phyloP scores from a whole-genome alignment of 495 filamentous ascomycete species.

The Penicillium soppii region DNA sequence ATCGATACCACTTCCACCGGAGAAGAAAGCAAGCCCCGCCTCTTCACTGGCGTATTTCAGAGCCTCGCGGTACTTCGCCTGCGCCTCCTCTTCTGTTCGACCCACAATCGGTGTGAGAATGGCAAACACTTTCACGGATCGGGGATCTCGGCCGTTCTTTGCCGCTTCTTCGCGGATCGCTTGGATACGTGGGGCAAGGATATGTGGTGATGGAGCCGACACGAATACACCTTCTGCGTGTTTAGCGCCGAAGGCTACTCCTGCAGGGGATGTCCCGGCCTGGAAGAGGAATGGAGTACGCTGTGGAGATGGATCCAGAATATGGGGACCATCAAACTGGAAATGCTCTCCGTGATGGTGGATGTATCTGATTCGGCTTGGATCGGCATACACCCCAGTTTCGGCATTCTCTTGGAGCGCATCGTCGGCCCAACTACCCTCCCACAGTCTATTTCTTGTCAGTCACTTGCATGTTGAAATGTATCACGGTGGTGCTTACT shows the following conservation, averaged over 20 bases:
- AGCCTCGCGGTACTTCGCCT: slow-evolving; percentile 38
- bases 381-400: slow-evolving; percentile 45
- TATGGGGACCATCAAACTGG: slow-evolving; percentile 41
- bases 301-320: slow-evolving; percentile 51
- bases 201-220: slow-evolving; percentile 29
- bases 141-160: slow-evolving; percentile 31
- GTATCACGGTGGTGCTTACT: slow-evolving; percentile 6
- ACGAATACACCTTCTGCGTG: slow-evolving; percentile 59
- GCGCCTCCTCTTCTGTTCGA: slow-evolving; percentile 41
- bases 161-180: slow-evolving; percentile 11
- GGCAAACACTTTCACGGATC: slow-evolving; percentile 39
- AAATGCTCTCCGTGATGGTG: slow-evolving; percentile 51
- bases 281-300: slow-evolving; percentile 57
- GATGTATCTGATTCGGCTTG: slow-evolving; percentile 47
- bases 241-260: slow-evolving; percentile 49
- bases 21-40: slow-evolving; percentile 42
- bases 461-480: not conserved
- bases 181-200: slow-evolving; percentile 7
- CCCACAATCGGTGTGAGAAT: slow-evolving; percentile 39
- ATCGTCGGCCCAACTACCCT: slow-evolving; percentile 51
- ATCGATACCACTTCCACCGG: slow-evolving; percentile 46
- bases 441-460: slow-evolving; percentile 38
- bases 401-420: slow-evolving; percentile 39
- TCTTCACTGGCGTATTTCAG: slow-evolving; percentile 35
- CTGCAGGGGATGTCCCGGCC: slow-evolving; percentile 44